Evolutionary conservation across 129 eudicot genomes (phyloP).

Genomic region (Logfia minima): DNA sequence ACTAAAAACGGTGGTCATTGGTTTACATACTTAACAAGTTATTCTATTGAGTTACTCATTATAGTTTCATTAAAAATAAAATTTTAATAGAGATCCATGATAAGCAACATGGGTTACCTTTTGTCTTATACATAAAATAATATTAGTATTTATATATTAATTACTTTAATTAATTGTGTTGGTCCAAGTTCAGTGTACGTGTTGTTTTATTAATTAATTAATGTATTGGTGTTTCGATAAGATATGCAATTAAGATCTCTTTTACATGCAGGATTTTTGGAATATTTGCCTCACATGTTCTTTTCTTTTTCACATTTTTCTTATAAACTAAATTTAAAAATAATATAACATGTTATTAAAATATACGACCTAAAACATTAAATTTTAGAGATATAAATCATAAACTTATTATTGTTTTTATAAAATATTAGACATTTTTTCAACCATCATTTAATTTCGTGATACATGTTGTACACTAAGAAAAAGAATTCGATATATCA

Average conservation of each 20-base stretch:
- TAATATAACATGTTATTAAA: too few species aligned
- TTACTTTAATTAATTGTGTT: not conserved
- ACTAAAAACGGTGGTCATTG: not conserved
- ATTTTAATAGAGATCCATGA: too few species aligned
- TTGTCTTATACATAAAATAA: too few species aligned
- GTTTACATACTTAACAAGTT: not conserved
- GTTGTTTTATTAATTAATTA: conserved; percentile 23
- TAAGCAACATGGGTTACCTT: too few species aligned
- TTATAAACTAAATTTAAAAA: too few species aligned
- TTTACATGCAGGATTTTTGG: conserved; percentile 28
- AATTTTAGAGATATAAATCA: too few species aligned
- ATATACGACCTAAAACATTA: too few species aligned
- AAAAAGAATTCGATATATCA: too few species aligned
- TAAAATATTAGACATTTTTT: too few species aligned
- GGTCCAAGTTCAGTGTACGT: conserved; percentile 42
- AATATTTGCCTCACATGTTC: conserved; percentile 40
- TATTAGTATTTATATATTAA: not conserved
- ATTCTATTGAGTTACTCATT: not conserved
- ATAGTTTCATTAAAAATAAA: not conserved
- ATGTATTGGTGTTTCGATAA: conserved; percentile 33
- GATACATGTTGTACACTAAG: too few species aligned
- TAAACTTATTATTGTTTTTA: too few species aligned
- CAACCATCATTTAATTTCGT: too few species aligned
- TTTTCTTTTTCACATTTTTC: not conserved
- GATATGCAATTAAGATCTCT: conserved; percentile 38